These are phyloP conservation scores for Macroventuria anomochaeta DNA, from an alignment of 2,329 filamentous ascomycete genomes.

Conservation along the genomic window DNA sequence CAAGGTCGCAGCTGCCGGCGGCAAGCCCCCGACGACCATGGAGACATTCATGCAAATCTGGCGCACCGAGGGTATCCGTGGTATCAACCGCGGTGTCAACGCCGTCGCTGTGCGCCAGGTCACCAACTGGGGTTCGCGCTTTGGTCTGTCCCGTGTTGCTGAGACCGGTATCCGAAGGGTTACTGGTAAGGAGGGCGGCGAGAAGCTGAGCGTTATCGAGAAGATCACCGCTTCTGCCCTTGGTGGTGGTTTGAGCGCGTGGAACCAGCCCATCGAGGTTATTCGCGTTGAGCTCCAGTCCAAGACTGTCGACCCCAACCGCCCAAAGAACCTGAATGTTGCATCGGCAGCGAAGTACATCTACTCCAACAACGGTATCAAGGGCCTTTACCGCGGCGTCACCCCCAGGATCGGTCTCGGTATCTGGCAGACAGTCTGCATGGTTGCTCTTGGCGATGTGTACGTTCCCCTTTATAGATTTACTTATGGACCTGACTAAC, in stretches of 20 bases:
- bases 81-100: slow-evolving; percentile 99
- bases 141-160: slow-evolving; percentile 89
- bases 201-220: slow-evolving; percentile 80
- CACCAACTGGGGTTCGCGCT: slow-evolving; percentile 98
- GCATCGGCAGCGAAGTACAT: slow-evolving; percentile 84
- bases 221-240: slow-evolving; percentile 87
- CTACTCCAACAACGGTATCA: slow-evolving; percentile 84
- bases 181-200: slow-evolving; percentile 78
- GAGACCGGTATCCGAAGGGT: slow-evolving; percentile 83
- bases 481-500: slow-evolving; percentile 34
- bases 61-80: slow-evolving; percentile 87
- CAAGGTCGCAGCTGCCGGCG: slow-evolving; percentile 84
- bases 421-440: slow-evolving; percentile 99
- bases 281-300: slow-evolving; percentile 99
- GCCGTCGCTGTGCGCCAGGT: slow-evolving; percentile 98
- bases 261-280: slow-evolving; percentile 99
- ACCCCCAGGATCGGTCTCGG: slow-evolving; percentile 91
- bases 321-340: slow-evolving; percentile 98
- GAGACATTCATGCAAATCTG: slow-evolving; percentile 97
- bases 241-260: slow-evolving; percentile 93
- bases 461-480: slow-evolving; percentile 58
- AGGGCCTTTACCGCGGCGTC: slow-evolving; percentile 94
- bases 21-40: slow-evolving; percentile 88
- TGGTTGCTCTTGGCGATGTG: slow-evolving; percentile 99
- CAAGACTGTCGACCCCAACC: slow-evolving; percentile 96